Evolutionary conservation across 345 rosid species (phyloP).

Genomic region (Eucalyptus virginea): DNA sequence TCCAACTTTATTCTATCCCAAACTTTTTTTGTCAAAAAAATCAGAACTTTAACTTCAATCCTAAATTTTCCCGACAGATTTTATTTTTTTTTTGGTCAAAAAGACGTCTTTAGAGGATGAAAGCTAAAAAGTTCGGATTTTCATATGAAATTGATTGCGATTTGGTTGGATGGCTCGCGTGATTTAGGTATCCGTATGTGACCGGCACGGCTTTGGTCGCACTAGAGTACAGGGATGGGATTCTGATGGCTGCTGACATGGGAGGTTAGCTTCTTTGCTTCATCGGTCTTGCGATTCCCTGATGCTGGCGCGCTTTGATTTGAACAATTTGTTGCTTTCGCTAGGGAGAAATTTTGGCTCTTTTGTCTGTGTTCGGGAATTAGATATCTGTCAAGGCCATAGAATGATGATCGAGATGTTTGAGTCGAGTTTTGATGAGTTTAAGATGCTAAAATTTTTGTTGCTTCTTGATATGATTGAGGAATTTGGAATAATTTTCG

Average conservation of each 20-base stretch:
- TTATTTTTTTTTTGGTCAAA: too few relatives aligned
- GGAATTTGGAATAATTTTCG: too few relatives aligned
- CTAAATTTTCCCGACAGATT: too few relatives aligned
- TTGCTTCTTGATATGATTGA: too few relatives aligned
- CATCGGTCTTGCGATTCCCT: not conserved
- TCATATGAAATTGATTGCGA: not conserved
- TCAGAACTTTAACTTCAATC: too few relatives aligned
- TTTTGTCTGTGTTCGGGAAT: not conserved
- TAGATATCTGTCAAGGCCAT: not conserved
- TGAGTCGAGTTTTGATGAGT: too few relatives aligned
- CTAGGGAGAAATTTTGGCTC: not conserved
- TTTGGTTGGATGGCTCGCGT: not conserved
- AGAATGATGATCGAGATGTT: not conserved
- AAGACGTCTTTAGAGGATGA: too few relatives aligned
- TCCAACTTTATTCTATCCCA: too few relatives aligned
- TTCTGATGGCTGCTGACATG: constrained; percentile 93
- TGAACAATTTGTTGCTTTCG: not conserved
- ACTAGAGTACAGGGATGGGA: constrained; percentile 75
- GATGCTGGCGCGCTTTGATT: not conserved
- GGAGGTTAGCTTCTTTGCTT: constrained; percentile 40
- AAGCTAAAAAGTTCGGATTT: too few relatives aligned
- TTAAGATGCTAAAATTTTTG: too few relatives aligned
- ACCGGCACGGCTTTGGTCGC: constrained; percentile 89
- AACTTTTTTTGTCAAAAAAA: too few relatives aligned
- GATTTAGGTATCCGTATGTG: constrained; percentile 61